Evolutionary conservation across 768 basidiomycete genomes (phyloP), one percentile per base, ranked within the genome.

Genomic region (Fomitopsis pulvina): DNA sequence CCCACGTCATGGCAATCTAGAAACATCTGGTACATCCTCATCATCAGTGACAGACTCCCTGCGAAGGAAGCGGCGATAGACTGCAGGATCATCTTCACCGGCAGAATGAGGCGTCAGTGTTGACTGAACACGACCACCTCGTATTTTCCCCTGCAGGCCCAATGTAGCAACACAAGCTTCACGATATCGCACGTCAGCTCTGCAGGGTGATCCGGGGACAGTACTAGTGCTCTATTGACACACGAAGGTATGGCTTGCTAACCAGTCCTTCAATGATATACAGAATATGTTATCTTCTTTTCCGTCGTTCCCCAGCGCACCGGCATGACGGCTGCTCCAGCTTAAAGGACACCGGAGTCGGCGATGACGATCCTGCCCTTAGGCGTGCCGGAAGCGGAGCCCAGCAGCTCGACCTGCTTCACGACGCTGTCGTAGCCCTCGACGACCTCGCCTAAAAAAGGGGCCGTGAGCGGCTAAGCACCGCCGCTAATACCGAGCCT

Each of bases 351-450:
- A 34, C 63, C 63, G 41, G 52, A 56, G 41, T 58, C 30, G 38
- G 57, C 57, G 51, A 64, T 63, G 48, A 32, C 46, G 60, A 64
- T 53, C 38, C 42, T 50, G 29, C 41, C 51, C 58, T 60, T 57
- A 44, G 64, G 57, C 43, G 48, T 58, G 45, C 64, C 64, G 38
- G 60, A 61, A 6, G 60, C 60, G 14, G 64, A 53, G 45, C 64
- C 64, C 38, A 53, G 41, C 9, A 49, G 9, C 67, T 87, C 85
- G 46, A 88, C 74, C 47, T 66, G 65, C 65, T 76, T 78, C 30
- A 27, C 39, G 57, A 91, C 79, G 45, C 84, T 50, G 9, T 82
- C 77, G 68, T 82, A 69, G 16, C 85, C 85, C 28, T 80, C 73
- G 20, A 77, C 68, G 48, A 75, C 81, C 65, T 83, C 81, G 50